Evolutionary conservation across 257 asterid species (phyloP), one percentile per base, ranked within the genome.

Genomic region (Nicotiana obtusifolia): DNA sequence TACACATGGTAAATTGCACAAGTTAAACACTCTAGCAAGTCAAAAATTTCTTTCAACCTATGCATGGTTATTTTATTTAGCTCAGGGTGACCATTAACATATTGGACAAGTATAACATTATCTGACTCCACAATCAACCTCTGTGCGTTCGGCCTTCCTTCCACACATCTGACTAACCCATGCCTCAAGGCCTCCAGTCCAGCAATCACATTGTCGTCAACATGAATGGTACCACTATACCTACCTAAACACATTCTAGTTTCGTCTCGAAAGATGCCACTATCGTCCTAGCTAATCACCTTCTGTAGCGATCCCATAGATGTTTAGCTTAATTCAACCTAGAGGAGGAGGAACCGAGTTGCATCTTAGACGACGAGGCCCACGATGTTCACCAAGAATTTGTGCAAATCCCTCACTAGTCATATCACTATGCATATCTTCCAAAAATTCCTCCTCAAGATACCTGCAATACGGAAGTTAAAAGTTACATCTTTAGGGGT

Each of bases 291-390:
- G 59, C 30, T 5, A 7, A 28, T 35, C 20, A 59, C 82, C 82
- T 20, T 31, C 5, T 13, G 47, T 16, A 4, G 30, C 78, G 0
- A 10, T 81, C 19, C 80, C 79, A 33, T 20, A 44, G 16, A 81
- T 67, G 31, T 81, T 54, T 54, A 81, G 20, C 62, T 81, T 81
- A 33, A 81, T 68, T 80, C 84, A 81, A n/a, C 73, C 80, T 15
- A 17, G 17, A 9, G 80, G 52, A 68, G 80, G 80, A n/a, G 33
- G 30, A 4, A 15, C 15, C 30, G n/a, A 20, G 22, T 26, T 14
- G 17, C 71, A 68, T n/a, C 84, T 49, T 19, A 33, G 68, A 52
- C 5, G 9, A 11, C 49, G 30, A 5, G 84, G 84, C 1, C 69
- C 80, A 16, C 61, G 71, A n/a, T 35, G 1, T 28, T 2, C 28